These are phyloP conservation scores for Gyromitra esculenta DNA, from an alignment of 2,329 filamentous ascomycete genomes.

Conservation along the genomic window DNA sequence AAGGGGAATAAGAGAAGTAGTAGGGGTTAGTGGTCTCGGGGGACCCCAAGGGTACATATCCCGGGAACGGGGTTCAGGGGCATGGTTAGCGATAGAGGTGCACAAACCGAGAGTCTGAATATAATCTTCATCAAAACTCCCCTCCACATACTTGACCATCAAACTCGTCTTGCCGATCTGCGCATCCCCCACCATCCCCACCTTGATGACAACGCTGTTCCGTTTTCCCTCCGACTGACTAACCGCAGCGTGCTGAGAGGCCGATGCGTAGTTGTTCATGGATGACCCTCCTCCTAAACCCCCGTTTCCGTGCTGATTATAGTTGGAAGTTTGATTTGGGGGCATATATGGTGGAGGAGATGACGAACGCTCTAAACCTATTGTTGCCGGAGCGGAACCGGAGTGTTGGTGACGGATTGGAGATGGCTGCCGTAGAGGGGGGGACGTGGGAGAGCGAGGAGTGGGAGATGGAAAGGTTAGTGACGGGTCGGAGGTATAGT, in stretches of 20 bases:
- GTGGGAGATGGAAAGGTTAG: constrained; percentile 17
- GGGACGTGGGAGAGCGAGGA: constrained; percentile 23
- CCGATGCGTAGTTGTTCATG: constrained; percentile 43
- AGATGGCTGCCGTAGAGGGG: constrained; percentile 41
- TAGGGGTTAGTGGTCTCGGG: constrained; percentile 28
- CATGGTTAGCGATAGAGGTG: constrained; percentile 25
- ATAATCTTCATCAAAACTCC: constrained; percentile 99
- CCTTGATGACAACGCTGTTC: constrained; percentile 90
- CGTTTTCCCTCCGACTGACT: constrained; percentile 44
- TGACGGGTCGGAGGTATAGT: constrained; percentile 38
- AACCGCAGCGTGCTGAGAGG: constrained; percentile 26
- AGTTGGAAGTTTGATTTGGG: constrained; percentile 28
- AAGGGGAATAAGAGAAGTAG: constrained; percentile 8
- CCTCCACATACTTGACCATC: constrained; percentile 99
- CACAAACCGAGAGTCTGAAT: constrained; percentile 87
- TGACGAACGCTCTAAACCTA: constrained; percentile 27
- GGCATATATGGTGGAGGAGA: constrained; percentile 33
- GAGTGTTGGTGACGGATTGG: constrained; percentile 38
- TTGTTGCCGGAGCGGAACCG: constrained; percentile 32
- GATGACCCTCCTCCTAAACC: constrained; percentile 21
- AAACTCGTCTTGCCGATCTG: constrained; percentile 99
- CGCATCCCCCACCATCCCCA: constrained; percentile 98
- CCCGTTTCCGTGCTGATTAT: constrained; percentile 41
- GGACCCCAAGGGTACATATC: constrained; percentile 22
- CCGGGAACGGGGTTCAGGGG: constrained; percentile 27